A percentile compares a stretch with the other conserved stretches of the same genome.
Evolutionary conservation across 257 asterid species (phyloP).

Genomic region (Mitragyna speciosa): DNA sequence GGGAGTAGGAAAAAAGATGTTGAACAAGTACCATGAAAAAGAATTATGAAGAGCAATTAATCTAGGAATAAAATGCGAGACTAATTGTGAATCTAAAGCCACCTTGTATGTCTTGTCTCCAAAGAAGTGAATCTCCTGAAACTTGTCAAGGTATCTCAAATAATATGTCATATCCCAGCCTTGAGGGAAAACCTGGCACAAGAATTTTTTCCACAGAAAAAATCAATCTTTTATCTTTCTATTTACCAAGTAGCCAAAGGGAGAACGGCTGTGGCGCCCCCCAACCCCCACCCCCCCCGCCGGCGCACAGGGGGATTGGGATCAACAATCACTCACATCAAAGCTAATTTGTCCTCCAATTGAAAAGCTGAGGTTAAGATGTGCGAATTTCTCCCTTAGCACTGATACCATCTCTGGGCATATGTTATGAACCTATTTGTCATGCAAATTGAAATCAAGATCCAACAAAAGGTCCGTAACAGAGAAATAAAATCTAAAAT

Average conservation of each 20-base stretch:
- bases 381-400: slow-evolving; percentile 80
- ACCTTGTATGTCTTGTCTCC: slow-evolving; percentile 99
- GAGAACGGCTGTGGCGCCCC: too few relatives aligned
- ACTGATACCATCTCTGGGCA: slow-evolving; percentile 83
- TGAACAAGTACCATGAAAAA: neutral
- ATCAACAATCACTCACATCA: slow-evolving; percentile 56
- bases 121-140: slow-evolving; percentile 84
- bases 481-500: slow-evolving; percentile 7
- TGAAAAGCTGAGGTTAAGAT: slow-evolving; percentile 73
- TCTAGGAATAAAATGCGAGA: neutral
- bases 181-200: slow-evolving; percentile 76
- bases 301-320: too few relatives aligned
- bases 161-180: slow-evolving; percentile 99
- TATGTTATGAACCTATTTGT: slow-evolving; percentile 66
- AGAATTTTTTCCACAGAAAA: slow-evolving; percentile 2
- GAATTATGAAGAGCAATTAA: neutral
- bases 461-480: neutral
- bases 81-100: slow-evolving; percentile 8
- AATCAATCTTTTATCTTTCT: neutral
- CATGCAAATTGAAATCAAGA: slow-evolving; percentile 16
- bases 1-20: neutral
- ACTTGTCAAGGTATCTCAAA: slow-evolving; percentile 82
- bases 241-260: too few relatives aligned
- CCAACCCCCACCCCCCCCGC: too few relatives aligned
- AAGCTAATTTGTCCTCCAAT: slow-evolving; percentile 98